Percentiles rank a stretch among this genome's conserved stretches.
phyloP scores from a whole-genome alignment of 2,329 filamentous ascomycete genomes.

The Peltaster fructicola region DNA sequence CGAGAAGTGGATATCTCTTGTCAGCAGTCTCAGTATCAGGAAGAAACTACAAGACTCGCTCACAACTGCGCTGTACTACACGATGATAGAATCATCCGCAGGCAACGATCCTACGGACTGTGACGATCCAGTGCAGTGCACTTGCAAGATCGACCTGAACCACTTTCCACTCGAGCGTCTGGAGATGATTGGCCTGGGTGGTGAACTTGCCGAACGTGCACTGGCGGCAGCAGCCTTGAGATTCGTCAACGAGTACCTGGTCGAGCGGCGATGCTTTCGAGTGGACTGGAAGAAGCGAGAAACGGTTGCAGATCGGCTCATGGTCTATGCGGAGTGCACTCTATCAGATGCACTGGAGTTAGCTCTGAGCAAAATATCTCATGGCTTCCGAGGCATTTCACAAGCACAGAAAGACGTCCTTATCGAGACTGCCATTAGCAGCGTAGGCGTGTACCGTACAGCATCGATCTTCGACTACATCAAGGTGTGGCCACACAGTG shows the following conservation, averaged over 20 bases:
- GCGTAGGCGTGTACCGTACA: constrained; percentile 51
- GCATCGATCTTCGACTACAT: constrained; percentile 65
- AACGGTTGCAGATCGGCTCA: constrained; percentile 41
- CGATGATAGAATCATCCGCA: constrained; percentile 8
- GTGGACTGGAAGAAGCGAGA: constrained; percentile 41
- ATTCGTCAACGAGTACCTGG: constrained; percentile 42
- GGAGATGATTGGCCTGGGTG: constrained; percentile 47
- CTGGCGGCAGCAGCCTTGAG: constrained; percentile 55
- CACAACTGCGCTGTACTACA: constrained; percentile 10
- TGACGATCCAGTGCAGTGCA: constrained; percentile 24
- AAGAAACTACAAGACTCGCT: constrained; percentile 12
- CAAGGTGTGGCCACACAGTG: constrained; percentile 53
- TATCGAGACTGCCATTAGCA: constrained; percentile 47
- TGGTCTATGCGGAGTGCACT: constrained; percentile 32
- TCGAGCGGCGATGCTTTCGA: constrained; percentile 41
- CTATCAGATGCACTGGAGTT: constrained; percentile 10
- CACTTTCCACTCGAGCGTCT: constrained; percentile 21
- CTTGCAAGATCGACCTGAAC: constrained; percentile 10
- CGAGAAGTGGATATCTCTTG: constrained; percentile 4
- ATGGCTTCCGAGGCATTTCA: too few species aligned
- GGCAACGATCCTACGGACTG: constrained; percentile 18
- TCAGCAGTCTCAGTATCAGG: constrained; percentile 13
- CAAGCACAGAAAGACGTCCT: constrained; percentile 23
- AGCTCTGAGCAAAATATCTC: constrained; percentile 22
- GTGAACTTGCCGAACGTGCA: constrained; percentile 50